Base-by-base conservation (phyloP, 352 stramenopile species). In the Phytopythium sindhum region DNA sequence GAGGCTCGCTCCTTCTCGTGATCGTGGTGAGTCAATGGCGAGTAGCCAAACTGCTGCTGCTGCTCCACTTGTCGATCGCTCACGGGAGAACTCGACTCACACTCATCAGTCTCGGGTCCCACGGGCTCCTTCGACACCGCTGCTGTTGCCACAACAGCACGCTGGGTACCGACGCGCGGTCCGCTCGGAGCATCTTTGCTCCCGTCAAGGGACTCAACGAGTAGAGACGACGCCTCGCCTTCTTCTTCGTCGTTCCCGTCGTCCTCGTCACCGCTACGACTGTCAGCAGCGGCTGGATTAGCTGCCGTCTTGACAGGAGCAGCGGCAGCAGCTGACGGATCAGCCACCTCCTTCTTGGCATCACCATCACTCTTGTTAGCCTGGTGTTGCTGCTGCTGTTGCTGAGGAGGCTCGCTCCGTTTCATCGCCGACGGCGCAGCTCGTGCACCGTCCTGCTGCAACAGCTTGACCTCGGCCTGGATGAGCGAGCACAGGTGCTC, bases 401-500 rank as follows among this genome's bases (percentile, higher is more conserved):
- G 41, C 26, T 23, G 37, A 21, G 56, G 5, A 6, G 56, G 56
- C 26, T 53, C 37, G 26, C 41, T 53, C 1, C 41, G 37, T 41
- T 53, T 52, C 37, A 61, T 33, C 1, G 41, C 24, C 2, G 56
- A 61, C 12, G 48, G 56, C 12, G 61, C 35, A 4, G 51, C 60
- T 2, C 73, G 67, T 2, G 54, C 54, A 12, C 69, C 76, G 53
- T 90, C 70, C 42, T 88, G 77, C 50, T 88, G 77, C 42, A 90
- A 66, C 29, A 90, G 55, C 56, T 83, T 77, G 31, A 95, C 84
- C 62, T 95, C 86, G 31, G 81, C 83, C 17, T 93, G 84, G 61
- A 95, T 93, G 4, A 95, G 68, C 50, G 77, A 75, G 39, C 86
- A 80, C 44, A 95, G 61, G 45, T 87, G 76, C 7, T 35, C 37